Evolutionary conservation across 208 protist genomes (phyloP), one percentile per base, ranked within the genome.

Genomic region (Lotmaria passim): DNA sequence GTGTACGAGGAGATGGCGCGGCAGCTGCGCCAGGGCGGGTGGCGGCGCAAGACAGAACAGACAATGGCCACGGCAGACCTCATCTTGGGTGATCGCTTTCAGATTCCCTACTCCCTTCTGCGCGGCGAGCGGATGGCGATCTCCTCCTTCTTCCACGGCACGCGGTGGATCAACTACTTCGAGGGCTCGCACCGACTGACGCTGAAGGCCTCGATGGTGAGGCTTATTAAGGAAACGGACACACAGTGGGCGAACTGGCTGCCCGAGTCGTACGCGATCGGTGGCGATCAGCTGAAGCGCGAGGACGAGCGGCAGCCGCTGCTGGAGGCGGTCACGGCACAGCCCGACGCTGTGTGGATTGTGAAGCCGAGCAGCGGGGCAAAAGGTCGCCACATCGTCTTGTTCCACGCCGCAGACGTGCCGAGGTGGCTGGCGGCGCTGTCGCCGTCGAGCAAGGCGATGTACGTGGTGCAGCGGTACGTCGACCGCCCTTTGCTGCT

Each of bases 131-230:
- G 64, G 26, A 66, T 95, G 28, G 53, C 82, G 34, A 28, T 79
- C 26, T 69, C 71, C 36, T 91, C 85, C 21, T 44, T 80, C 48
- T 93, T 91, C 53, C 52, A 73, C 43, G 92, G 88, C 46, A 77
- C 72, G 19, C 81, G 86, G 23, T 94, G 89, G 86, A 81, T 96
- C 55, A 94, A 97, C 76, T 97, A 97, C 78, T 95, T 93, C 62
- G 79, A 81, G 17, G 89, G 88, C 38, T 95, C 90, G 31, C 85
- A 94, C 67, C 48, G 78, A 7, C 79, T 97, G 7, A 97, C 93
- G 21, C 83, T 87, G 34, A 97, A 97, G 72, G 85, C 87, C 30
- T 69, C 71, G 12, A 91, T 96, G 87, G 87, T 84, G 38, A 55
- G 64, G 41, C 52, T 90, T 19, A 77, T 97, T 56, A 55, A 64